These are phyloP conservation scores for Encephalitozoon hellem DNA, from an alignment of 371 early-diverging fungal genomes.

Conservation along the genomic window DNA sequence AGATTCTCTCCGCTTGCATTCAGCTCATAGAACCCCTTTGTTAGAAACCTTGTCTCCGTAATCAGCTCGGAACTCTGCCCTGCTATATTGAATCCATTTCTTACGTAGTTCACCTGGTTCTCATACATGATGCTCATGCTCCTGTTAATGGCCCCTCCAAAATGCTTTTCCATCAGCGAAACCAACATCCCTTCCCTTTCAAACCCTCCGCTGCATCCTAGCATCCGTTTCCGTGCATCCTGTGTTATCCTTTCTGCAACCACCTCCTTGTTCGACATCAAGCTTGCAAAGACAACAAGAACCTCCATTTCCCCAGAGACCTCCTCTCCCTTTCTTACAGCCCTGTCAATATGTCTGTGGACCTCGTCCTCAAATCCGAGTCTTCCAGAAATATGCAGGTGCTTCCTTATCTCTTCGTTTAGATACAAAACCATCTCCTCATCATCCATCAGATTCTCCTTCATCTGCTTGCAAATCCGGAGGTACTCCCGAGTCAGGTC, in stretches of 20 bases:
- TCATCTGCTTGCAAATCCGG: background rate
- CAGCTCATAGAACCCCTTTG: constrained; percentile 31
- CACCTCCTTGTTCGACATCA: background rate
- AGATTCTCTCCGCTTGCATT: constrained; percentile 2
- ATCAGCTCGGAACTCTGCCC: background rate
- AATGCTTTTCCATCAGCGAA: background rate
- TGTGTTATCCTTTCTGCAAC: background rate
- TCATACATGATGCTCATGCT: background rate
- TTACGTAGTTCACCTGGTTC: background rate
- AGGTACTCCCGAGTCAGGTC: background rate
- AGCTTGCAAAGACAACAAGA: background rate
- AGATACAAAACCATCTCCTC: background rate
- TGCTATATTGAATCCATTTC: background rate
- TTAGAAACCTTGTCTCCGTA: background rate
- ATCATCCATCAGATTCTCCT: background rate
- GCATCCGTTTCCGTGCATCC: background rate
- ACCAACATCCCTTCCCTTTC: background rate
- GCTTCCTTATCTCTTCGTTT: background rate
- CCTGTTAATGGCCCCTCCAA: background rate
- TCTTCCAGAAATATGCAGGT: background rate
- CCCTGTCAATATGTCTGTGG: background rate
- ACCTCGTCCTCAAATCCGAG: background rate
- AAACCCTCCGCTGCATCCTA: background rate
- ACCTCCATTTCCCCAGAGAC: background rate
- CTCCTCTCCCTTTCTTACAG: background rate